Base-by-base conservation (phyloP, 768 basidiomycete genomes). In the Boletus coccyginus region DNA sequence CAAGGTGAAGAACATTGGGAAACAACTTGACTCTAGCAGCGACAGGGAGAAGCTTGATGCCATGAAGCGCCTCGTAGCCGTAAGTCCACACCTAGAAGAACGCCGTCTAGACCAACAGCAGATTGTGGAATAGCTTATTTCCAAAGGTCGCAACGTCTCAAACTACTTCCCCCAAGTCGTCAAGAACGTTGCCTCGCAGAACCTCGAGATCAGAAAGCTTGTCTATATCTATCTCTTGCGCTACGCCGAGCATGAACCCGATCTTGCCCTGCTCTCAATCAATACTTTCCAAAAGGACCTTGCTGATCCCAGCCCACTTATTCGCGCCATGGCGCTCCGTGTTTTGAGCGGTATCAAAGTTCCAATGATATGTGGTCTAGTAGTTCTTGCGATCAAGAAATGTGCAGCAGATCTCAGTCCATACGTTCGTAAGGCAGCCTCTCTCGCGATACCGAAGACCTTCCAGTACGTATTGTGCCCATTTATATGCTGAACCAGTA, bases 261-360 rank as follows among this genome's bases (percentile, higher is more conserved):
- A 98, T 71, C 86, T 98, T 46, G 91, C 96, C 1, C 75, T 99
- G 47, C 80, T 99, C 32, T 95, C 94, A 3, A 96, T 99, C 77
- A 99, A 99, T 74, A 96, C 96, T 1, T 98, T 98, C 69, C 97
- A 99, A 72, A 93, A 92, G 72, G 97, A 99, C 74, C 78, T 99
- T 32, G 85, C 88, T 5, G 97, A 98, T 66, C 77, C 86, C 33
- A 97, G 89, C 58, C 96, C 95, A 0, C 83, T 97, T 64, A 98
- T 98, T 56, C 87, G 97, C 21, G 94, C 94, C 13, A 96, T 98
- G 92, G 94, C 96, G 4, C 76, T 99, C 55, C 82, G 94, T 27
- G 95, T 98, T 3, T 79, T 99, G 42, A 91, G 92, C 53, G 91
- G 93, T 8, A 96, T 99, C 69, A 85, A 86, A 58, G 90, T 98